Evolutionary conservation across 2,329 filamentous ascomycete species (phyloP), one percentile per base, ranked within the genome.

Genomic region (Pseudohalonectria lignicola): DNA sequence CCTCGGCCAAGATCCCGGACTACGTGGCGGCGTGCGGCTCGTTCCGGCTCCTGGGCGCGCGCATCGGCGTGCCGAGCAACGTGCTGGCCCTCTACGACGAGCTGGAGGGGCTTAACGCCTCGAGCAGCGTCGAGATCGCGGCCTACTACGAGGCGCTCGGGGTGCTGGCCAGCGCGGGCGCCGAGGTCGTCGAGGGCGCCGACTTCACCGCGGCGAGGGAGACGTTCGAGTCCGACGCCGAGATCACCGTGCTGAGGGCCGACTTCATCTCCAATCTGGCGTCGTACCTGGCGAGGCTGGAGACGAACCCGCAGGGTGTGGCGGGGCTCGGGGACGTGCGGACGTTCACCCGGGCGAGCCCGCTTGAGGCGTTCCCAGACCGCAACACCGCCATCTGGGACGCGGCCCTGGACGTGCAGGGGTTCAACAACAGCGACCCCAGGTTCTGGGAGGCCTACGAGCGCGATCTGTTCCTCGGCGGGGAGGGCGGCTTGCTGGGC

Each of bases 371-470:
- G 12, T 82, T 68, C 45, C 79, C 79, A 0, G 54, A 63, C 36
- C 64, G 76, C 18, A 63, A 82, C 56, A 82, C 76, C 0, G 57
- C 43, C 0, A 40, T 65, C 4, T 83, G 76, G 70, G 74, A 82
- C 39, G 46, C 50, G 3, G 62, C 71, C 0, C 60, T 82, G 1
- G 61, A 60, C 8, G 6, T 18, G 31, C 46, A 45, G 3, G 67
- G 67, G n/a, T 72, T 67, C 50, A 65, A 71, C 43, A 81, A 80
- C 52, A 71, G 66, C 0, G 29, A 33, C 21, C 63, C 69, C 0
- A 49, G 64, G 20, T 79, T 79, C 55, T 78, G 74, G 71, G 52
- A 61, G 0, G 60, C 65, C 4, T 77, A 77, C 47, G 69, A 74
- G 45, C 49, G 63, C 18, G 65, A 70, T 32, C 57, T 70, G 3